Percentiles rank a stretch among this genome's conserved stretches.
These are phyloP conservation scores for Neospermospora avenae DNA, from an alignment of 2,329 filamentous ascomycete species.

Conservation along the genomic window DNA sequence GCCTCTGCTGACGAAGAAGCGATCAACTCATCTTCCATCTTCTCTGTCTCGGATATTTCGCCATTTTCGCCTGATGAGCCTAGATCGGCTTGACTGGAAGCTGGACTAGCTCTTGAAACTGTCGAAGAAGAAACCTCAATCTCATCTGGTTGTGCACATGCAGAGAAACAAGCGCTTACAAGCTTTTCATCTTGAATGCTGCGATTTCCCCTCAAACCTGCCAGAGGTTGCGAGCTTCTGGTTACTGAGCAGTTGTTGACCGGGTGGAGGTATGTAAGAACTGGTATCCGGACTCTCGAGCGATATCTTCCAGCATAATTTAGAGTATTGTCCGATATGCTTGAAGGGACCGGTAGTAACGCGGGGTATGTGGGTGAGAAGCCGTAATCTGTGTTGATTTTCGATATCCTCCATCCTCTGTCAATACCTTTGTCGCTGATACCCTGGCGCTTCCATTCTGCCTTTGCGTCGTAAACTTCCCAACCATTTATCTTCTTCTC, in stretches of 20 bases:
- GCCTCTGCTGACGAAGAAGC: conserved; percentile 44
- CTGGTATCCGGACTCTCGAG: conserved; percentile 83
- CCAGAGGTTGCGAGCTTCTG: conserved; percentile 85
- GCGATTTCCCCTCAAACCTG: conserved; percentile 80
- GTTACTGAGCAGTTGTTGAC: conserved; percentile 97
- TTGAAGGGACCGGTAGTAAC: conserved; percentile 77
- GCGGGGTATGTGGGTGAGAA: conserved; percentile 94
- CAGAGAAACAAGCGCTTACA: conserved; percentile 87
- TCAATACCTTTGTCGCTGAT: conserved; percentile 71
- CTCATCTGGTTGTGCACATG: conserved; percentile 38
- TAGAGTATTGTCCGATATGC: conserved; percentile 94
- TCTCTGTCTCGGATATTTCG: conserved; percentile 62
- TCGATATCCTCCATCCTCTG: conserved; percentile 75
- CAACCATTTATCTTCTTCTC: conserved; percentile 78
- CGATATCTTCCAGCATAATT: conserved; percentile 91
- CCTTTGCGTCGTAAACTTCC: conserved; percentile 78
- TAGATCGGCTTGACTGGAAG: conserved; percentile 52
- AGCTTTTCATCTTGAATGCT: conserved; percentile 96
- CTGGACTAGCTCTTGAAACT: conserved; percentile 38
- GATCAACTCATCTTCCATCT: conserved; percentile 66
- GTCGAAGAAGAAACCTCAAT: conserved; percentile 25
- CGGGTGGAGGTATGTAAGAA: conserved; percentile 89
- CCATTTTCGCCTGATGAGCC: conserved; percentile 32
- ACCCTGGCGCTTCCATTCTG: conserved; percentile 84
- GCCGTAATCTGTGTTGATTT: conserved; percentile 83